phyloP scores from a whole-genome alignment of 805 yeast genomes.

The Candida dendrica region DNA sequence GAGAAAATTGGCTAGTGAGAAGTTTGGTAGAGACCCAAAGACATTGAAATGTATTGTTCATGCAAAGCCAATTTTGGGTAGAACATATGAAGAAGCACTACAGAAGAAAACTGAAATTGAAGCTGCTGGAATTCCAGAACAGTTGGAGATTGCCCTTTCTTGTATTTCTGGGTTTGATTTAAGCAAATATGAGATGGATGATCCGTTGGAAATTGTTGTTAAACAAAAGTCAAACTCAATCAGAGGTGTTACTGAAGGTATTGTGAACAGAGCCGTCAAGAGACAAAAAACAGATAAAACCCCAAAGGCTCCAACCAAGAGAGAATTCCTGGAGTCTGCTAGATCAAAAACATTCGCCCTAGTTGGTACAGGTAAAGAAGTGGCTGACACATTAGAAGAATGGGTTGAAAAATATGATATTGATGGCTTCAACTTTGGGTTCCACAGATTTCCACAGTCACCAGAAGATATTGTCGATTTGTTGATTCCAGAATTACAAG shows the following conservation, averaged over 20 bases:
- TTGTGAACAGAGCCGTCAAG: constrained; percentile 7
- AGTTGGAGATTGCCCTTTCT: constrained; percentile 32
- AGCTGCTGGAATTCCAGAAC: constrained; percentile 26
- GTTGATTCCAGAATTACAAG: constrained; percentile 30
- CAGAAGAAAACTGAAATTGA: constrained; percentile 22
- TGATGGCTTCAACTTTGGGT: constrained; percentile 37
- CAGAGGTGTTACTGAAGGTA: constrained; percentile 17
- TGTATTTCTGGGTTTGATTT: constrained; percentile 37
- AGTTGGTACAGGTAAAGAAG: constrained; percentile 27
- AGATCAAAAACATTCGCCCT: constrained; percentile 26
- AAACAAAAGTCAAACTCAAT: background rate
- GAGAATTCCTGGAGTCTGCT: constrained; percentile 15
- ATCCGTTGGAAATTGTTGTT: constrained; percentile 5
- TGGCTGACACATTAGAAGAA: constrained; percentile 32
- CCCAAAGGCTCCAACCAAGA: constrained; percentile 17
- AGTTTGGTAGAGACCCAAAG: constrained; percentile 26
- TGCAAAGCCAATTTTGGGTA: constrained; percentile 26
- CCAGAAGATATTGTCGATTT: constrained; percentile 32
- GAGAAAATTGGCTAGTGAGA: constrained; percentile 26
- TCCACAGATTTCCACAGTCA: constrained; percentile 29
- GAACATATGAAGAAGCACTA: constrained; percentile 31
- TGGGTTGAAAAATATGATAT: constrained; percentile 34
- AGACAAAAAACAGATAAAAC: constrained; percentile 2
- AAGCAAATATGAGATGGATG: constrained; percentile 26
- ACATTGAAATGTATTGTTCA: constrained; percentile 28